Percentiles rank a stretch among this genome's conserved stretches.
phyloP scores from a whole-genome alignment of 257 asterid species.

The Nicotiana tomentosiformis region DNA sequence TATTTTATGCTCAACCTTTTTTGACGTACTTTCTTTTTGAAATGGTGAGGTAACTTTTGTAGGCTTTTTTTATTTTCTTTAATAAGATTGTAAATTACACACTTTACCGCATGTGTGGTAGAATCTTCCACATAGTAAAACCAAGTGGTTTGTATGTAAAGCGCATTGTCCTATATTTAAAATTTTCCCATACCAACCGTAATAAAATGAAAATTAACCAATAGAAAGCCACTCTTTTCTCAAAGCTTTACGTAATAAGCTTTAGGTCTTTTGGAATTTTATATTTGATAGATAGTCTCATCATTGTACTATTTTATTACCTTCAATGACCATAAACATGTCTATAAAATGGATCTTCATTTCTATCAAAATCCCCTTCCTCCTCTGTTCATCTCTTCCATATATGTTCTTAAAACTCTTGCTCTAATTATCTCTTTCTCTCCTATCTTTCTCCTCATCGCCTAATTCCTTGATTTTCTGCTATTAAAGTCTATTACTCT shows the following conservation, averaged over 20 bases:
- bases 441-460: neutral
- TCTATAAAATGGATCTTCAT: slow-evolving; percentile 8
- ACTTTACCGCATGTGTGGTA: neutral
- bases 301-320: neutral
- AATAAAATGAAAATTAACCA: neutral
- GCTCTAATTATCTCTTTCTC: neutral
- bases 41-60: neutral
- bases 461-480: neutral
- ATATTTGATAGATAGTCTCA: neutral
- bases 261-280: neutral
- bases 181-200: neutral
- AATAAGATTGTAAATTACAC: neutral
- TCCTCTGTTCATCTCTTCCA: neutral
- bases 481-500: neutral
- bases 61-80: neutral
- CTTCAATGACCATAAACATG: neutral
- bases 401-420: neutral
- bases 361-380: slow-evolving; percentile 9
- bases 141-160: neutral
- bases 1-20: neutral
- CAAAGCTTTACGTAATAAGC: neutral
- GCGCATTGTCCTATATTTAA: neutral
- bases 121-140: neutral
- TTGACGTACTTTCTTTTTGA: neutral
- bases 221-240: neutral